Evolutionary conservation across 1,284 basidiomycete species (phyloP).

Genomic region (Limonomyces culmigenus): DNA sequence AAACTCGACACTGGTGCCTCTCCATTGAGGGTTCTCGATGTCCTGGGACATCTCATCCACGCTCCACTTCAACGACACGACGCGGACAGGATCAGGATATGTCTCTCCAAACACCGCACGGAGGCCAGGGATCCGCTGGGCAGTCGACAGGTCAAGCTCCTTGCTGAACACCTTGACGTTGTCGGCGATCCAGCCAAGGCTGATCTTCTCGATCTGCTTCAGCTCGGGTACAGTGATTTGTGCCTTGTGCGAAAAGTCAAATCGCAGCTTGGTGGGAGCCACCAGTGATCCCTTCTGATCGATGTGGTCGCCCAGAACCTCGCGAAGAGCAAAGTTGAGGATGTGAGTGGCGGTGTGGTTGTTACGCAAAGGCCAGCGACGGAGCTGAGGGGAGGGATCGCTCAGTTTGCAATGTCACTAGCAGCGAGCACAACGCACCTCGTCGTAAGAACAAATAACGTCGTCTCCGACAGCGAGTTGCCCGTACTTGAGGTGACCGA

Average conservation of each 20-base stretch:
- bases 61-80: slow-evolving; percentile 80
- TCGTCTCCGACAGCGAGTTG: slow-evolving; percentile 50
- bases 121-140: slow-evolving; percentile 81
- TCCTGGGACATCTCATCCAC: slow-evolving; percentile 79
- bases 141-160: slow-evolving; percentile 71
- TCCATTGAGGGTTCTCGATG: slow-evolving; percentile 82
- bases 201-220: slow-evolving; percentile 70
- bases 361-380: slow-evolving; percentile 89
- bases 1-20: slow-evolving; percentile 84
- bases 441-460: slow-evolving; percentile 63
- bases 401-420: too few species aligned
- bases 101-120: slow-evolving; percentile 96
- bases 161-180: slow-evolving; percentile 83
- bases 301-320: slow-evolving; percentile 90
- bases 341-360: slow-evolving; percentile 99
- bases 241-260: slow-evolving; percentile 96
- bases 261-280: slow-evolving; percentile 87
- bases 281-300: slow-evolving; percentile 98
- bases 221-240: slow-evolving; percentile 66
- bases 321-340: slow-evolving; percentile 86
- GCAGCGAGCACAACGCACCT: too few species aligned
- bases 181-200: slow-evolving; percentile 78
- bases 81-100: slow-evolving; percentile 94
- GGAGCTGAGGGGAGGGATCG: slow-evolving; percentile 43
- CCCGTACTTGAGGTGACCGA: slow-evolving; percentile 73